A percentile compares a stretch with the other conserved stretches of the same genome.
These are phyloP conservation scores for Umbelopsis isabellina DNA, from an alignment of 192 early-diverging fungal species.

Conservation along the genomic window DNA sequence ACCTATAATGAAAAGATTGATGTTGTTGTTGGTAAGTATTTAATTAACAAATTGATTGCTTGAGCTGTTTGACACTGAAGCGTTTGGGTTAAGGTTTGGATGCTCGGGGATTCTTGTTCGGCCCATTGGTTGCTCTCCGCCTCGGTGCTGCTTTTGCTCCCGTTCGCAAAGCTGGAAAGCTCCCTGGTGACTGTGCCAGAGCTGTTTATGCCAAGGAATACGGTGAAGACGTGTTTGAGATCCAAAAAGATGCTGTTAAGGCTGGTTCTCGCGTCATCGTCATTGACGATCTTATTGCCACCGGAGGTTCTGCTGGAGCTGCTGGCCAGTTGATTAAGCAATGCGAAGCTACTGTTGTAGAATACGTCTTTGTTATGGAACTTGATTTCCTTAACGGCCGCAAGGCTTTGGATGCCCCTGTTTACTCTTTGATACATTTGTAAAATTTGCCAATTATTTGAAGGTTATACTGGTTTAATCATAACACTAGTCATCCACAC, in stretches of 20 bases:
- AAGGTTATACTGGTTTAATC: conserved; percentile 1
- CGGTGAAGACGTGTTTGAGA: conserved; percentile 93
- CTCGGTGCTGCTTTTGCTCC: conserved; percentile 92
- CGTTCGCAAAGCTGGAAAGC: conserved; percentile 95
- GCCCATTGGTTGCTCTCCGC: conserved; percentile 87
- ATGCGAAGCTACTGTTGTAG: conserved; percentile 72
- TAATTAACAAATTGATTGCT: background rate
- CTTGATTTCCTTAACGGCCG: conserved; percentile 84
- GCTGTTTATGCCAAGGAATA: conserved; percentile 95
- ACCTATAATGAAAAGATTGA: conserved; percentile 71
- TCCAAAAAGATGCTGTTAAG: conserved; percentile 81
- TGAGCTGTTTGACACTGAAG: background rate
- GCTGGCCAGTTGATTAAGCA: conserved; percentile 72
- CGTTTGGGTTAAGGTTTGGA: conserved; percentile 68
- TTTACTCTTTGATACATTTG: conserved; percentile 83
- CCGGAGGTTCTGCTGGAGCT: conserved; percentile 51
- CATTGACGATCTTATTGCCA: conserved; percentile 96
- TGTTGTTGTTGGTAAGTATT: conserved; percentile 80
- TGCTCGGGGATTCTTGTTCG: conserved; percentile 96
- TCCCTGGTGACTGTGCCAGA: conserved; percentile 75
- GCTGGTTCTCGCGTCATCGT: conserved; percentile 85
- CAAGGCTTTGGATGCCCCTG: conserved; percentile 77
- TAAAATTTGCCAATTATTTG: background rate
- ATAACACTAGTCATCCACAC: background rate
- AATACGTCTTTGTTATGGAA: conserved; percentile 94